These are phyloP conservation scores for Papiliotrema nemorosa DNA, from an alignment of 1,284 basidiomycete species.

Conservation along the genomic window DNA sequence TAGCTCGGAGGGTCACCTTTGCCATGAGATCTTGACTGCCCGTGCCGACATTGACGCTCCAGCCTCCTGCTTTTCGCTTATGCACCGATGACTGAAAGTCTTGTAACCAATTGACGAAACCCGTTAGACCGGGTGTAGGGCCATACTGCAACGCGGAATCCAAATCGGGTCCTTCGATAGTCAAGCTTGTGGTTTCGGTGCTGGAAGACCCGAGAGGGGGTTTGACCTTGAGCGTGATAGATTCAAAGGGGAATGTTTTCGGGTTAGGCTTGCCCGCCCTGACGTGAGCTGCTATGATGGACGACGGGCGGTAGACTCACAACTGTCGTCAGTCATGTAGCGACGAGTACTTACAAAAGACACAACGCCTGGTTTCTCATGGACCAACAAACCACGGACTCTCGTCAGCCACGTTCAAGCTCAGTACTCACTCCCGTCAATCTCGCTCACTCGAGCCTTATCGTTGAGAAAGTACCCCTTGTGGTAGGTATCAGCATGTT, in stretches of 20 bases:
- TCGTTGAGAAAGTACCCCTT: constrained; percentile 13
- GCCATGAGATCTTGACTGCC: constrained; percentile 86
- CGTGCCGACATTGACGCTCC: constrained; percentile 71
- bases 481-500: background rate
- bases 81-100: constrained; percentile 66
- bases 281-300: too few relatives aligned
- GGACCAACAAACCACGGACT: constrained; percentile 64
- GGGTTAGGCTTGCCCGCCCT: constrained; percentile 70
- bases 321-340: constrained; percentile 6
- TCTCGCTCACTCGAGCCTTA: constrained; percentile 8
- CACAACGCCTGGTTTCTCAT: constrained; percentile 78
- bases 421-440: constrained; percentile 18
- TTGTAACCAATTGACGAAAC: constrained; percentile 63
- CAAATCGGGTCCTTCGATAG: constrained; percentile 59
- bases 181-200: constrained; percentile 52
- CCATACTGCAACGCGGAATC: constrained; percentile 71
- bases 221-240: constrained; percentile 58
- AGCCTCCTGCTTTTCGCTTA: constrained; percentile 54
- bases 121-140: constrained; percentile 65
- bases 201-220: constrained; percentile 51
- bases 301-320: constrained; percentile 5
- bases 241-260: constrained; percentile 82
- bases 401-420: background rate
- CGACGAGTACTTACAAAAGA: constrained; percentile 60
- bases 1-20: constrained; percentile 57